Percentiles rank a stretch among this genome's conserved stretches.
These are phyloP conservation scores for Elongisporangium senticosum DNA, from an alignment of 352 stramenopile species.

Conservation along the genomic window DNA sequence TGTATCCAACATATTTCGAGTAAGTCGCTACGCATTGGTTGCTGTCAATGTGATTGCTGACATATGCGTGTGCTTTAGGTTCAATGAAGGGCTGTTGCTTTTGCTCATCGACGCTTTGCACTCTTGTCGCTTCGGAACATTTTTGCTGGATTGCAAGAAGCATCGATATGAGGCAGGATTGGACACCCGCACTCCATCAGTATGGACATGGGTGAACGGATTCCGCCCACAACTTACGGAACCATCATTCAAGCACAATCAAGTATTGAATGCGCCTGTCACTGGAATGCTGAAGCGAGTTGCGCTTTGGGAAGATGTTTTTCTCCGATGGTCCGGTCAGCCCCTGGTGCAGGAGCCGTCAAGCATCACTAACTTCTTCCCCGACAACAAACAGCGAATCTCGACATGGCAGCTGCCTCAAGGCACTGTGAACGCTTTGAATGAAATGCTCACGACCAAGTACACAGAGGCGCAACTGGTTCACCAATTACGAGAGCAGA, in stretches of 20 bases:
- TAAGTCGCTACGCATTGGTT: slow-evolving; percentile 13
- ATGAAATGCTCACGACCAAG: slow-evolving; percentile 28
- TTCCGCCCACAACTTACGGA: slow-evolving; percentile 61
- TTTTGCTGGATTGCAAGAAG: slow-evolving; percentile 95
- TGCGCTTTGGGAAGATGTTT: slow-evolving; percentile 62
- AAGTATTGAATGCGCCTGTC: slow-evolving; percentile 49
- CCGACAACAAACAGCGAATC: slow-evolving; percentile 46
- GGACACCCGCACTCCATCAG: slow-evolving; percentile 54
- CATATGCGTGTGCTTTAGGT: slow-evolving; percentile 30
- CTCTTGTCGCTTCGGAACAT: slow-evolving; percentile 97
- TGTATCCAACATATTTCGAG: slow-evolving; percentile 96
- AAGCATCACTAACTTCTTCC: slow-evolving; percentile 38
- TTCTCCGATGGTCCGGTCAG: slow-evolving; percentile 71
- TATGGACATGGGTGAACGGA: slow-evolving; percentile 83
- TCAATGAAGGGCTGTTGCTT: slow-evolving; percentile 92
- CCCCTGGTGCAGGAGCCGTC: slow-evolving; percentile 40
- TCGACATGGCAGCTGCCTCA: slow-evolving; percentile 67
- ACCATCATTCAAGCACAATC: slow-evolving; percentile 38
- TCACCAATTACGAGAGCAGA: slow-evolving; percentile 30
- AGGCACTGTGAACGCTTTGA: slow-evolving; percentile 41
- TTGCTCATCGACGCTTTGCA: slow-evolving; percentile 95
- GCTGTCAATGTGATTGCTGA: neutral
- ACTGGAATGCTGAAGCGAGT: slow-evolving; percentile 61
- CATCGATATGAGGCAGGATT: slow-evolving; percentile 52
- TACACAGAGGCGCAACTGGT: slow-evolving; percentile 39